Percentiles rank a stretch among this genome's conserved stretches.
Conservation (phyloP, 1,284 basidiomycete genomes). For the Xerocomus minutiporus region DNA sequence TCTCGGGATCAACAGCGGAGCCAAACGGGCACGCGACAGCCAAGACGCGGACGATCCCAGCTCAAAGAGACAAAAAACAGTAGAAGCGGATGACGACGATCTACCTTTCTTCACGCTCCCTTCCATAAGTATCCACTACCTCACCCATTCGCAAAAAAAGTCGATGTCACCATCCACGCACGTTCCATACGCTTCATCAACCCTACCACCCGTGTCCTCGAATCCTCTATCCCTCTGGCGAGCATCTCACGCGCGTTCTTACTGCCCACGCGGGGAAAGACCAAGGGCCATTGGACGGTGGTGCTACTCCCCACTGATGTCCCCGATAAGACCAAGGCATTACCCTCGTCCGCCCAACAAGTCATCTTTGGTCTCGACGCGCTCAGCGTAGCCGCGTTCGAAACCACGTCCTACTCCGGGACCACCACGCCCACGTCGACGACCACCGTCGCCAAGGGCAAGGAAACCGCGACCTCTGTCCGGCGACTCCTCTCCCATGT, state of each 20-base stretch:
- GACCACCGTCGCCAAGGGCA: constrained; percentile 44
- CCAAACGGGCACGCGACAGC: no score
- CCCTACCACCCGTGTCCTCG: constrained; percentile 34
- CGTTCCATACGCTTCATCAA: no score
- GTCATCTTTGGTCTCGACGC: constrained; percentile 66
- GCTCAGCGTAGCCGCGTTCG: constrained; percentile 7
- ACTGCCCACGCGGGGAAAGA: constrained; percentile 61
- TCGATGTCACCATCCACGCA: no score
- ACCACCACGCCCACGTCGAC: constrained; percentile 14
- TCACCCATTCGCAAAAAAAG: no score
- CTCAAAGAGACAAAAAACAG: constrained; percentile 24
- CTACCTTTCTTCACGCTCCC: constrained; percentile 51
- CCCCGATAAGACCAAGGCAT: constrained; percentile 37
- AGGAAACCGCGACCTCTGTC: constrained; percentile 46
- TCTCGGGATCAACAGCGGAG: no score
- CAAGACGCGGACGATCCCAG: constrained; percentile 4
- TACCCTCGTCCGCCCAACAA: constrained; percentile 38
- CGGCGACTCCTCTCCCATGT: no score
- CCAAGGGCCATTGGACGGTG: constrained; percentile 33
- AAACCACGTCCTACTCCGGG: constrained; percentile 37
- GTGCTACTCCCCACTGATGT: constrained; percentile 47
- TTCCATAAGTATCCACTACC: not conserved
- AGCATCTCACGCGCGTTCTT: constrained; percentile 54
- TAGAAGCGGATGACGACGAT: constrained; percentile 31
- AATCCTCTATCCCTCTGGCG: constrained; percentile 46